Evolutionary conservation across 2,329 filamentous ascomycete species (phyloP).

Genomic region (Stagonosporopsis tanaceti): DNA sequence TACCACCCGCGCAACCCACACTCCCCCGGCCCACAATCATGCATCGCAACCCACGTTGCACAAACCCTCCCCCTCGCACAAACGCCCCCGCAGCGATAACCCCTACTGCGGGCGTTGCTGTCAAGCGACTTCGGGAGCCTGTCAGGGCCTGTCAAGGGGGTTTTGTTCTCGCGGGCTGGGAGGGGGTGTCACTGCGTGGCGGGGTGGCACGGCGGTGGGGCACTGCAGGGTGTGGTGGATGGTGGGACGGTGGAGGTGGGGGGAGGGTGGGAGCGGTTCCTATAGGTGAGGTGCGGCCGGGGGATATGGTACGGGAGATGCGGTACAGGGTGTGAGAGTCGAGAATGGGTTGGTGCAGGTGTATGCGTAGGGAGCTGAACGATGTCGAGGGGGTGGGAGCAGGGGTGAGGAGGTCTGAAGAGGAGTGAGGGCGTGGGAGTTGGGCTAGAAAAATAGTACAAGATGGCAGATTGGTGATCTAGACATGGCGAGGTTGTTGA

Average conservation of each 20-base stretch:
- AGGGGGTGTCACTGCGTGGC: constrained; percentile 2
- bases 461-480: neutral
- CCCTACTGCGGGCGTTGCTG: neutral
- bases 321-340: neutral
- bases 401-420: neutral
- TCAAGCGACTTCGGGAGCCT: constrained; percentile 9
- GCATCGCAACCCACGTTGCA: too few relatives aligned
- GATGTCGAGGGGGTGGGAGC: neutral
- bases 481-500: neutral
- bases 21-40: too few relatives aligned
- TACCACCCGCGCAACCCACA: too few relatives aligned
- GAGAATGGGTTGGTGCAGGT: neutral
- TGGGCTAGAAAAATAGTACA: neutral
- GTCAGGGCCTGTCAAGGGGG: neutral
- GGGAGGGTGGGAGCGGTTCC: neutral
- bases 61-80: too few relatives aligned
- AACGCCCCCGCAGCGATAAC: neutral
- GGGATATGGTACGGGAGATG: neutral
- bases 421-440: neutral
- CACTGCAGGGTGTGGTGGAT: neutral
- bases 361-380: neutral
- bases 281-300: neutral
- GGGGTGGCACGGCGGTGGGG: neutral
- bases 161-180: neutral
- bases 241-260: neutral